Conservation (phyloP, 305 asterid genomes). For the Fraxinus velutina region DNA sequence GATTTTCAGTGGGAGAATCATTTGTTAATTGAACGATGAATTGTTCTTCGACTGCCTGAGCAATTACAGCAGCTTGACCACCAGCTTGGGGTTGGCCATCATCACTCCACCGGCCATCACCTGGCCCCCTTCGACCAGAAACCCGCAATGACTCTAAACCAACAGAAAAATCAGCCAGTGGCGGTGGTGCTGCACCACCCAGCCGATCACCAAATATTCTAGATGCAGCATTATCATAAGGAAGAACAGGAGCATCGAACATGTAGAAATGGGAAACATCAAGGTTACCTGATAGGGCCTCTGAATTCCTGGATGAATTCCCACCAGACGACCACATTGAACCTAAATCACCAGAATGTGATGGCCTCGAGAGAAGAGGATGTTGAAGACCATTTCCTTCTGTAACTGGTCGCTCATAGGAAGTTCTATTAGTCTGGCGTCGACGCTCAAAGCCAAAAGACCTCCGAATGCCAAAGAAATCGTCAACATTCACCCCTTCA, state of each 20-base stretch:
- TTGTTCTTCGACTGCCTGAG: constrained; percentile 90
- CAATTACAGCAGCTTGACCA: constrained; percentile 92
- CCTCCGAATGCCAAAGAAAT: constrained; percentile 85
- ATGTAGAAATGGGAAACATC: constrained; percentile 78
- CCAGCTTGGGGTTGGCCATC: constrained; percentile 99
- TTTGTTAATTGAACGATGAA: constrained; percentile 62
- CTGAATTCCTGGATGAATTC: constrained; percentile 73
- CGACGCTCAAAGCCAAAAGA: constrained; percentile 94
- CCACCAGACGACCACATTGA: constrained; percentile 78
- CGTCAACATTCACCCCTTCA: constrained; percentile 96
- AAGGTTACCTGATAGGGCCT: constrained; percentile 72
- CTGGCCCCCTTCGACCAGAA: constrained; percentile 83
- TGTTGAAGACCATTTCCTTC: constrained; percentile 82
- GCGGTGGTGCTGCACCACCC: constrained; percentile 78
- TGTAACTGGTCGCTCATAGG: constrained; percentile 69
- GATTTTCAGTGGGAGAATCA: constrained; percentile 43
- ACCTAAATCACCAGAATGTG: constrained; percentile 62
- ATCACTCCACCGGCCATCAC: constrained; percentile 99
- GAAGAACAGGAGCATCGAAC: constrained; percentile 86
- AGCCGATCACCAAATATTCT: constrained; percentile 74
- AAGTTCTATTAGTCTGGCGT: constrained; percentile 75
- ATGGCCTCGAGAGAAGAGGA: constrained; percentile 93
- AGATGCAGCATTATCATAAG: constrained; percentile 67
- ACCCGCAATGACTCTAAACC: constrained; percentile 92
- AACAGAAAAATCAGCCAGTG: constrained; percentile 80